Evolutionary conservation across 371 early-diverging fungal genomes (phyloP), one percentile per base, ranked within the genome.

Genomic region (Lichtheimia hyalospora): DNA sequence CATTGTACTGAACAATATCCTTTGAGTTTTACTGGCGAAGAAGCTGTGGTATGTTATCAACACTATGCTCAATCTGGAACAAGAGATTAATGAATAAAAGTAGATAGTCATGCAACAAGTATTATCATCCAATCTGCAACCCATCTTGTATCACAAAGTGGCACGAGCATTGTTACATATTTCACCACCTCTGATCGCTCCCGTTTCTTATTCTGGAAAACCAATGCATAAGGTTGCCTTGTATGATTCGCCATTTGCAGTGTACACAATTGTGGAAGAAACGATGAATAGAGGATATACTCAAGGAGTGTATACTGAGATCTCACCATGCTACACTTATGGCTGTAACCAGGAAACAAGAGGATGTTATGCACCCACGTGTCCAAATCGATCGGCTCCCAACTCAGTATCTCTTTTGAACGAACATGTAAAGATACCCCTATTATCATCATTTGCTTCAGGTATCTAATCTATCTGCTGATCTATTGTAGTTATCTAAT

Each of bases 21-120:
- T 16, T 49, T 63, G 3, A 79, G 79, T 52, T 79, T 79, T 51
- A 74, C 54, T 24, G 76, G 79, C 16, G 71, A 71, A 59, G 79
- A 79, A 53, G 74, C 73, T 3, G 60, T 75, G 58, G 79, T 75
- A 68, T 61, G 63, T 40, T 13, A 39, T 14, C 6, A 15, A 8
- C 3, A n/a, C 16, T 50, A 49, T 18, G 24, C 23, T 25, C 18
- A 49, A 40, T 7, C 28, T 18, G 15, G 53, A 0, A 20, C 12
- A 12, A 39, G 14, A 39, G 3, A 34, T 21, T 20, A 16, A 50
- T 44, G 23, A n/a, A 50, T 44, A 16, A 25, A 28, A 43, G 13
- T 57, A 79, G 79, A 63, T 68, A 42, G 68, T 75, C 14, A 56
- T 75, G 24, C 70, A 62, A 15, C 42, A 63, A 0, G 50, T 79